These are phyloP conservation scores for Yarrowia yakushimensis DNA, from an alignment of 805 yeast species.

Conservation along the genomic window DNA sequence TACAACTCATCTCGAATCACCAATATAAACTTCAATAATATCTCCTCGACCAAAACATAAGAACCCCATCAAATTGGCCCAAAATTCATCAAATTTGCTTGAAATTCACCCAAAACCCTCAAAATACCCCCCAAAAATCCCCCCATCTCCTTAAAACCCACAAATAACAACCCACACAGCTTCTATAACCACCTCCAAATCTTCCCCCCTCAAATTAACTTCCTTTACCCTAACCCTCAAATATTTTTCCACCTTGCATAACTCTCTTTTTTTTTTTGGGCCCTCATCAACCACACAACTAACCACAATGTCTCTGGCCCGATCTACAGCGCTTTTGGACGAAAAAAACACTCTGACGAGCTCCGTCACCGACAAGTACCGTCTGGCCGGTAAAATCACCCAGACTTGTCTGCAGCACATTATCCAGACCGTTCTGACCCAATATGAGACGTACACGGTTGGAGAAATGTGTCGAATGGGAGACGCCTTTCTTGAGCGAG, in stretches of 20 bases:
- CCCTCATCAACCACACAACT: not conserved
- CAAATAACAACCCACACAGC: too few species aligned
- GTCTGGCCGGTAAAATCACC: slow-evolving; percentile 83
- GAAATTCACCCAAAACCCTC: too few species aligned
- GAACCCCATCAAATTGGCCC: too few species aligned
- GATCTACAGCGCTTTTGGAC: slow-evolving; percentile 46
- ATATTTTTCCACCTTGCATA: slow-evolving; percentile 23
- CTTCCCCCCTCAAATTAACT: too few species aligned
- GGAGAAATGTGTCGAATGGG: slow-evolving; percentile 76
- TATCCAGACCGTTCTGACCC: slow-evolving; percentile 30
- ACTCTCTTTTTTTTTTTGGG: not conserved
- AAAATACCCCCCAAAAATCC: too few species aligned
- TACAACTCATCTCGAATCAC: too few species aligned
- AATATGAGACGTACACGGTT: slow-evolving; percentile 28
- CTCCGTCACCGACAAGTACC: slow-evolving; percentile 69
- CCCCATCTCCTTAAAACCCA: too few species aligned
- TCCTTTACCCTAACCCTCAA: slow-evolving; percentile 4
- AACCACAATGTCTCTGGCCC: slow-evolving; percentile 26
- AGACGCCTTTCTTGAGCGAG: slow-evolving; percentile 65
- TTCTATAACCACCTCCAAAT: not conserved
- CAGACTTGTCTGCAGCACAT: slow-evolving; percentile 76
- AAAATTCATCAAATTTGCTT: too few species aligned
- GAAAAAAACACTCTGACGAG: slow-evolving; percentile 66
- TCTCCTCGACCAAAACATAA: too few species aligned
- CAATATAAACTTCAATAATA: too few species aligned